Conservation (phyloP, 345 rosid genomes). For the Eucalyptus pauciflora region DNA sequence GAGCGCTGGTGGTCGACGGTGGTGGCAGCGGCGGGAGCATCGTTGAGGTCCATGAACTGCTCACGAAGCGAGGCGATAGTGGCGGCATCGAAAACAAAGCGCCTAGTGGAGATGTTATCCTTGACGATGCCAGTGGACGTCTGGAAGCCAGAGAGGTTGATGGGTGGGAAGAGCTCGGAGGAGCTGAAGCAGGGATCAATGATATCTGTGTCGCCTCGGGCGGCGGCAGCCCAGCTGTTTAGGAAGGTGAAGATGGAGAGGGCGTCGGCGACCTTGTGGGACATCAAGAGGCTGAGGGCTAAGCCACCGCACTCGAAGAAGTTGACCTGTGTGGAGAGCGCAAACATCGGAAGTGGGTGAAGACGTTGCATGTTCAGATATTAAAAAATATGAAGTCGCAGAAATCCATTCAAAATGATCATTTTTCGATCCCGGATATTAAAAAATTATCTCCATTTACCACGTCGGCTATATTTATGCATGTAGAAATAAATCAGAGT, state of each 20-base stretch:
- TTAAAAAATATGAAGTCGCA: too few species aligned
- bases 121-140: slow-evolving; percentile 2
- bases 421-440: too few species aligned
- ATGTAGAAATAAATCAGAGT: too few species aligned
- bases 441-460: too few species aligned
- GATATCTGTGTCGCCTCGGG: not conserved
- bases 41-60: not conserved
- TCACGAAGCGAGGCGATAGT: slow-evolving; percentile 7
- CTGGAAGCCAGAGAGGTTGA: not conserved
- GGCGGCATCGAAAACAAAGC: slow-evolving; percentile 21
- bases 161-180: slow-evolving; percentile 23
- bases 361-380: not conserved
- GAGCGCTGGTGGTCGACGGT: not conserved
- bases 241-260: slow-evolving; percentile 4
- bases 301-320: slow-evolving; percentile 27
- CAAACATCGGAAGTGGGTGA: not conserved
- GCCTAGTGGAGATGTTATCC: slow-evolving; percentile 19
- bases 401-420: too few species aligned
- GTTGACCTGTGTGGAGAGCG: not conserved
- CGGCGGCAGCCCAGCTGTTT: slow-evolving; percentile 4
- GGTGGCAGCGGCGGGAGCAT: accelerated
- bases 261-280: slow-evolving; percentile 33
- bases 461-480: too few species aligned
- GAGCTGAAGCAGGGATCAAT: slow-evolving; percentile 13
- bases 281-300: slow-evolving; percentile 3